Evolutionary conservation across 2,329 filamentous ascomycete species (phyloP).

Genomic region (Didymellaceae sp.): DNA sequence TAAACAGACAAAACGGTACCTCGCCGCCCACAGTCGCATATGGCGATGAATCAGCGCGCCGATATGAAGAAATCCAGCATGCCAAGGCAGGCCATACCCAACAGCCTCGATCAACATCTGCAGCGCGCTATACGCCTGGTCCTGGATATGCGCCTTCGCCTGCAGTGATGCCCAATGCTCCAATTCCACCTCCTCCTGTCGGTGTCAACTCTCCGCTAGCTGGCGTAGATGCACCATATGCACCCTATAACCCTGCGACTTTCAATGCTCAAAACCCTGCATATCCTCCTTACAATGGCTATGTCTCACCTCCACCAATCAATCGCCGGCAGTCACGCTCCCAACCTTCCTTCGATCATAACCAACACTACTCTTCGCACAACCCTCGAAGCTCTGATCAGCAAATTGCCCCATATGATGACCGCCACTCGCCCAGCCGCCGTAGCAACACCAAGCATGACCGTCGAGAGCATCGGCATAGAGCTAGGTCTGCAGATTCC

Average conservation of each 20-base stretch:
- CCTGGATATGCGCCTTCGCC: slow-evolving; percentile 44
- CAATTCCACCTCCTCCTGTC: slow-evolving; percentile 34
- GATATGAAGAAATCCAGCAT: slow-evolving; percentile 13
- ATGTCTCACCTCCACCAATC: slow-evolving; percentile 44
- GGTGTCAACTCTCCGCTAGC: slow-evolving; percentile 23
- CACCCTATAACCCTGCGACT: slow-evolving; percentile 42
- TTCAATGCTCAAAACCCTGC: slow-evolving; percentile 30
- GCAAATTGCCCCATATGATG: slow-evolving; percentile 28
- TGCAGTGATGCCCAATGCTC: slow-evolving; percentile 19
- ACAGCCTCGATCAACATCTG: slow-evolving; percentile 28
- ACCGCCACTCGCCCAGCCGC: slow-evolving; percentile 31
- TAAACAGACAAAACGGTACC: slow-evolving; percentile 5
- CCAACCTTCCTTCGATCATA: slow-evolving; percentile 36
- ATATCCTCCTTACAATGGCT: slow-evolving; percentile 29
- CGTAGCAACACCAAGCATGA: slow-evolving; percentile 40
- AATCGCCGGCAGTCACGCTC: slow-evolving; percentile 45
- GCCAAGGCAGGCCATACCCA: slow-evolving; percentile 9
- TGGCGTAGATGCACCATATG: slow-evolving; percentile 21
- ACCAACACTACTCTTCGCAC: slow-evolving; percentile 26
- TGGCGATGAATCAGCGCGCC: slow-evolving; percentile 14
- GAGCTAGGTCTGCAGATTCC: slow-evolving; percentile 47
- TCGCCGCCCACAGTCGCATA: slow-evolving; percentile 16
- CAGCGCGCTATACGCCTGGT: slow-evolving; percentile 41
- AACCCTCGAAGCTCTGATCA: slow-evolving; percentile 24
- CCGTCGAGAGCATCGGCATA: slow-evolving; percentile 34